phyloP scores from a whole-genome alignment of 129 eudicot genomes.

The Lactuca sativa region DNA sequence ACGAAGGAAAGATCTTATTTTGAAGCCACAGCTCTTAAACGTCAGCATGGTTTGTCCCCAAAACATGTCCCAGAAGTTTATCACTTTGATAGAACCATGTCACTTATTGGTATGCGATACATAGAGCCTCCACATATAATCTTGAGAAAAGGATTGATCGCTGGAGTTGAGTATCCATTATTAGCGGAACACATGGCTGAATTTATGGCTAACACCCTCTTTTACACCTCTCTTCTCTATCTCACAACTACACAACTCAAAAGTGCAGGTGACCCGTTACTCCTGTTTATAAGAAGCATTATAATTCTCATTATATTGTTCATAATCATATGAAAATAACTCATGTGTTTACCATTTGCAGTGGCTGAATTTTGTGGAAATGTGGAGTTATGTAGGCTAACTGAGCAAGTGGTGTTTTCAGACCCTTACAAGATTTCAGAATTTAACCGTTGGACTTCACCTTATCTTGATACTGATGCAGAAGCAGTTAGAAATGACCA shows the following conservation, averaged over 20 bases:
- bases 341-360: conserved; percentile 37
- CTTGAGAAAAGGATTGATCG: conserved; percentile 82
- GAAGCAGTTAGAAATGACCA: conserved; percentile 84
- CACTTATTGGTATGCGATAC: conserved; percentile 89
- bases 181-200: conserved; percentile 90
- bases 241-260: conserved; percentile 86
- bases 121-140: conserved; percentile 93
- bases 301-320: neutral
- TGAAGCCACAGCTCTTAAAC: conserved; percentile 69
- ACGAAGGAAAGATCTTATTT: conserved; percentile 92
- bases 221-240: conserved; percentile 84
- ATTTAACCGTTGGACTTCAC: conserved; percentile 85
- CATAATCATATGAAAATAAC: conserved; percentile 4
- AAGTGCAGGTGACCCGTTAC: conserved; percentile 54
- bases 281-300: neutral
- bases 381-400: conserved; percentile 91
- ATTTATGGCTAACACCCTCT: conserved; percentile 79
- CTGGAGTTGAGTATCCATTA: conserved; percentile 79
- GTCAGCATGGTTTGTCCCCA: conserved; percentile 76
- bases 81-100: conserved; percentile 86
- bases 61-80: conserved; percentile 89
- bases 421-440: conserved; percentile 89
- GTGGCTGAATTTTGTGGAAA: conserved; percentile 92
- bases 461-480: conserved; percentile 86
- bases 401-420: conserved; percentile 93